phyloP scores from a whole-genome alignment of 257 asterid genomes.

The Linaria vulgaris region DNA sequence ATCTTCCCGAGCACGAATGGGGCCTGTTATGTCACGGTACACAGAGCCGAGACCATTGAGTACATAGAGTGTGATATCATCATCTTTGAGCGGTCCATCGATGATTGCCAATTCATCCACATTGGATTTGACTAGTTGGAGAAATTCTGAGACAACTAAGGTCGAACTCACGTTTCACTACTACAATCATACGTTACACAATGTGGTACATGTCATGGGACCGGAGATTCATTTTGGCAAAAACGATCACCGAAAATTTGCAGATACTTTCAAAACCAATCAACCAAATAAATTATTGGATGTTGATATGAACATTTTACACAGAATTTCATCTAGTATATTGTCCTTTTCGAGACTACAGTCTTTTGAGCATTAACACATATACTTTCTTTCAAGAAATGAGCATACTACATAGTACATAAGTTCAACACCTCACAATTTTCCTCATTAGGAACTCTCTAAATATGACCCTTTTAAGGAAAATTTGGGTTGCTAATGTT shows the following conservation, averaged over 20 bases:
- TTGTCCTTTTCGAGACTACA: not conserved
- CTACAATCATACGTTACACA: no score
- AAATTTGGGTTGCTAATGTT: slow-evolving; percentile 29
- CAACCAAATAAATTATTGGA: not conserved
- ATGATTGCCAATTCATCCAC: no score
- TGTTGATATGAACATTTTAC: not conserved
- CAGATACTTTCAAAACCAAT: not conserved
- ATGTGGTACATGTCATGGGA: no score
- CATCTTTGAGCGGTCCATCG: no score
- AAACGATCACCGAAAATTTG: not conserved
- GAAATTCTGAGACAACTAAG: no score
- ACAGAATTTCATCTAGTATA: not conserved
- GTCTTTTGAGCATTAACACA: not conserved
- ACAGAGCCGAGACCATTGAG: no score
- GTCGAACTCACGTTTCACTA: no score
- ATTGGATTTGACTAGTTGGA: no score
- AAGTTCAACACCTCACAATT: slow-evolving; percentile 18
- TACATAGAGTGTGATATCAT: no score
- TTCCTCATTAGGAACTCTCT: slow-evolving; percentile 3
- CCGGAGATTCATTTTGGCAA: no score
- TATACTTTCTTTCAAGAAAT: not conserved
- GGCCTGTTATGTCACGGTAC: no score
- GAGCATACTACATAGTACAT: not conserved
- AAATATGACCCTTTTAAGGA: not conserved
- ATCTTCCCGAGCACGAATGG: no score